Base-by-base conservation (phyloP, 805 yeast species). In the Lipomyces sp. region DNA sequence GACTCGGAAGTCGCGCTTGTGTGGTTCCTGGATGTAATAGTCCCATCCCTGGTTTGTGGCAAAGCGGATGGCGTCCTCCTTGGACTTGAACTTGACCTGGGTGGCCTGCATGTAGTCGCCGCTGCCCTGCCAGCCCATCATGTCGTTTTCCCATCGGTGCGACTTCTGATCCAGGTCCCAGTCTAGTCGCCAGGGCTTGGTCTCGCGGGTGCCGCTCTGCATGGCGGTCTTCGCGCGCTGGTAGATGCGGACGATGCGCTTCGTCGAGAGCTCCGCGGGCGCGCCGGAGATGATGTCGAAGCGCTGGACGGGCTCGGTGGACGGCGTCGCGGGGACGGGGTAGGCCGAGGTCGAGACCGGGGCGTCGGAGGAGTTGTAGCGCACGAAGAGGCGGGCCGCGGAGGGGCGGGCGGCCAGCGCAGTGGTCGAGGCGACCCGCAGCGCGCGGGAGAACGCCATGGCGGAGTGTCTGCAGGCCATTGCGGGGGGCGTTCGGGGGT, bases 61-160 rank as follows among this genome's bases (percentile, higher is more conserved):
- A 68, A 86, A 86, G 50, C 78, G 77, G 52, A 83, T 73, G 32
- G 95, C 95, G 36, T 86, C 78, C 42, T 86, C 91, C 68, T 79
- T 82, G 45, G 82, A 73, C 63, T 81, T 84, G 66, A 86, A 86
- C 66, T 81, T 81, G 74, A 86, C 69, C 65, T 78, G 78, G 7
- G 91, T 83, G 16, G 84, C 88, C 71, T 86, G 79, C 77, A 87
- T 83, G 70, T 81, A 82, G 67, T 86, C 95, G 33, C 85, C 79
- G 39, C 84, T 74, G 40, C 86, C 78, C 63, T 85, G 90, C 74
- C 85, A 86, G 23, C 95, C 95, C 69, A 86, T 86, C 65, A 86
- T 74, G 66, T 85, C 91, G 69, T 86, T 86, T 66, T 86, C 95
- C 95, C 95, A 86, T 66, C 93, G 74, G 73, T 86, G 81, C 21